These are phyloP conservation scores for Colletotrichum sp. DNA, from an alignment of 2,329 filamentous ascomycete species.

Conservation along the genomic window DNA sequence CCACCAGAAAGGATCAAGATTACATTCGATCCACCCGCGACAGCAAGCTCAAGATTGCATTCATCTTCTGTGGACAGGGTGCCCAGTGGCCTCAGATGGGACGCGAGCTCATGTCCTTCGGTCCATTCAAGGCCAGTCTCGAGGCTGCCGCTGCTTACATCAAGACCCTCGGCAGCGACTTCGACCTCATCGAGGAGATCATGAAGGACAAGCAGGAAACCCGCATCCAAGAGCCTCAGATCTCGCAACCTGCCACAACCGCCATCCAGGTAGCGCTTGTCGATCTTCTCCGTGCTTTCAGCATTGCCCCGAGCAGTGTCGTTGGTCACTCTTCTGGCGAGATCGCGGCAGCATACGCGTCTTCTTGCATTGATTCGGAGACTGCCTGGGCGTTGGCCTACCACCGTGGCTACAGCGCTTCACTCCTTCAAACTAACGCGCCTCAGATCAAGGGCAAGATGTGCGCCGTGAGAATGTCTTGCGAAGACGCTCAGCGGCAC, in stretches of 20 bases:
- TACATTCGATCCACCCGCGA: constrained; percentile 28
- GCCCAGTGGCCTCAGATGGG: constrained; percentile 49
- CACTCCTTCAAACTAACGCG: constrained; percentile 28
- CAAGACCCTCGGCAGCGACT: constrained; percentile 33
- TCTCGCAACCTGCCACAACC: constrained; percentile 47
- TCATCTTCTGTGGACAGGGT: constrained; percentile 50
- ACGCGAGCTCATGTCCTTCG: constrained; percentile 42
- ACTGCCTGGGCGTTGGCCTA: constrained; percentile 47
- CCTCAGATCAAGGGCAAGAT: constrained; percentile 41
- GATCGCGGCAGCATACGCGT: constrained; percentile 49
- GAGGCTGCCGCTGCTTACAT: constrained; percentile 35
- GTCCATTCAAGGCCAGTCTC: constrained; percentile 45
- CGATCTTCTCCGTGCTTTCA: constrained; percentile 39
- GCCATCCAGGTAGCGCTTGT: constrained; percentile 47
- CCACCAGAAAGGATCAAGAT: constrained; percentile 16
- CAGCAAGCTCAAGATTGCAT: constrained; percentile 37
- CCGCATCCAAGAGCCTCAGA: constrained; percentile 35
- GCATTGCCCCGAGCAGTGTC: constrained; percentile 35
- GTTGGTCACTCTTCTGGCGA: constrained; percentile 54
- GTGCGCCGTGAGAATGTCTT: constrained; percentile 43
- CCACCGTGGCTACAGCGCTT: constrained; percentile 41
- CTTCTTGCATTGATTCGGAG: constrained; percentile 36
- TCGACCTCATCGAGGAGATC: constrained; percentile 41
- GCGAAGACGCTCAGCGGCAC: constrained; percentile 29
- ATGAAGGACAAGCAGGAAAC: constrained; percentile 28